A percentile compares a stretch with the other conserved stretches of the same genome.
Evolutionary conservation across 192 early-diverging fungal species (phyloP).

Genomic region (Coemansia sp.): DNA sequence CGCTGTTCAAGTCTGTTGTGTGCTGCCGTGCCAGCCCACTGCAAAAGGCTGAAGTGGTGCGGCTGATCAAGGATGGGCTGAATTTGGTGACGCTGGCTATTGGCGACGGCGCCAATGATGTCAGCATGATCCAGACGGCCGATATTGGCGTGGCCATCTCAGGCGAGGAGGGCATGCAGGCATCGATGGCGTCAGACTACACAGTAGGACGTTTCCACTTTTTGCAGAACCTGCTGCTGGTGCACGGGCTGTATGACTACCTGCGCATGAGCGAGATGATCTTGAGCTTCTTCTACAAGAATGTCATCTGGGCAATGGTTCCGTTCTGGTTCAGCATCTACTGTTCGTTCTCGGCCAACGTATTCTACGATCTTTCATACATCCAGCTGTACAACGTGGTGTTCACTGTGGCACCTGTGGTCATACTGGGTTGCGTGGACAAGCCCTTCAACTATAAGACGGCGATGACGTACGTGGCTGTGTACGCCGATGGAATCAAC

Average conservation of each 20-base stretch:
- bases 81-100: constrained; percentile 68
- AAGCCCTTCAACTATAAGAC: constrained; percentile 52
- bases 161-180: constrained; percentile 85
- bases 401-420: constrained; percentile 67
- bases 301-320: constrained; percentile 88
- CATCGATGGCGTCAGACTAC: constrained; percentile 93
- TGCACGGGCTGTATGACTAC: constrained; percentile 93
- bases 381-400: constrained; percentile 85
- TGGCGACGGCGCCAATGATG: constrained; percentile 86
- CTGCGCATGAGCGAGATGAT: constrained; percentile 86
- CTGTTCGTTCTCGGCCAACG: constrained; percentile 84
- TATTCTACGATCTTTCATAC: constrained; percentile 93
- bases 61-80: constrained; percentile 77
- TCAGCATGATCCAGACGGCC: constrained; percentile 96
- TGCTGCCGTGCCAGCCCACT: constrained; percentile 91
- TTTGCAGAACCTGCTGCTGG: constrained; percentile 79
- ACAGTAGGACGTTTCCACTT: constrained; percentile 90
- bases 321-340: constrained; percentile 95
- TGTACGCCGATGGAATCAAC: constrained; percentile 84
- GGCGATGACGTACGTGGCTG: constrained; percentile 58
- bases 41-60: constrained; percentile 95
- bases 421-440: constrained; percentile 60
- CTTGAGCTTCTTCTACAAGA: constrained; percentile 96
- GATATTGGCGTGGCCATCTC: constrained; percentile 80
- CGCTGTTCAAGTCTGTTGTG: constrained; percentile 80